A percentile compares a stretch with the other conserved stretches of the same genome.
phyloP scores from a whole-genome alignment of 176 grass and related monocot genomes.

The Oryza officinalis region DNA sequence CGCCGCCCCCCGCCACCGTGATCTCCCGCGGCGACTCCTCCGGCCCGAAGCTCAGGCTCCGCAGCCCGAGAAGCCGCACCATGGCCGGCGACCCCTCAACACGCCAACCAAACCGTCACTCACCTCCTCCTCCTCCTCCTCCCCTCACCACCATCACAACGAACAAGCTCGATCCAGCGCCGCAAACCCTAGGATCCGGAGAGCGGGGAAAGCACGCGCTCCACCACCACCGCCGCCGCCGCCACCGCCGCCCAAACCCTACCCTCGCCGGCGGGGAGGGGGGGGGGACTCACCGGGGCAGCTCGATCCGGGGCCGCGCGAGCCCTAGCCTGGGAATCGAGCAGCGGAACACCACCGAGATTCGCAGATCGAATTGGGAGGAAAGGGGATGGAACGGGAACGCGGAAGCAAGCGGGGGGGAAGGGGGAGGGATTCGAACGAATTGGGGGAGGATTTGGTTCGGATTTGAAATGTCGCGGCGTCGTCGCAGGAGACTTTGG shows the following conservation, averaged over 20 bases:
- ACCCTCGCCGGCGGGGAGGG: background rate
- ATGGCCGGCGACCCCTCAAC: conserved; percentile 35
- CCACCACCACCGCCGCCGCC: too few relatives aligned
- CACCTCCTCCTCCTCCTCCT: conserved; percentile 6
- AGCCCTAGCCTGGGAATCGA: conserved; percentile 47
- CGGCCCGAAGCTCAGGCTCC: conserved; percentile 70
- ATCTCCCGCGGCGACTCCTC: conserved; percentile 97
- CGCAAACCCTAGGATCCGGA: conserved; percentile 13
- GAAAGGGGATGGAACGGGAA: background rate
- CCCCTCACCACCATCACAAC: conserved; percentile 22
- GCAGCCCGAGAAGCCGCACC: conserved; percentile 89
- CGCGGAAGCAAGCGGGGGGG: background rate
- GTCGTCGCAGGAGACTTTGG: conserved; percentile 37
- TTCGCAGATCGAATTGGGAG: conserved; percentile 18
- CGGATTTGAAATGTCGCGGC: conserved; percentile 40
- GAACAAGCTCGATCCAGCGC: conserved; percentile 34
- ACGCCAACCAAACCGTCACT: conserved; percentile 25
- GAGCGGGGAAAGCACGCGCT: background rate
- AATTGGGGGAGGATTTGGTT: conserved; percentile 36
- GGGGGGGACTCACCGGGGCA: background rate
- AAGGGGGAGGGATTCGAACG: conserved; percentile 19
- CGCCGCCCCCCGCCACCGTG: conserved; percentile 43
- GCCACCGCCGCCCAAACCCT: conserved; percentile 30
- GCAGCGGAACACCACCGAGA: background rate
- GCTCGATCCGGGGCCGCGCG: conserved; percentile 36